These are phyloP conservation scores for Entomortierella chlamydospora DNA, from an alignment of 192 early-diverging fungal species.

Conservation along the genomic window DNA sequence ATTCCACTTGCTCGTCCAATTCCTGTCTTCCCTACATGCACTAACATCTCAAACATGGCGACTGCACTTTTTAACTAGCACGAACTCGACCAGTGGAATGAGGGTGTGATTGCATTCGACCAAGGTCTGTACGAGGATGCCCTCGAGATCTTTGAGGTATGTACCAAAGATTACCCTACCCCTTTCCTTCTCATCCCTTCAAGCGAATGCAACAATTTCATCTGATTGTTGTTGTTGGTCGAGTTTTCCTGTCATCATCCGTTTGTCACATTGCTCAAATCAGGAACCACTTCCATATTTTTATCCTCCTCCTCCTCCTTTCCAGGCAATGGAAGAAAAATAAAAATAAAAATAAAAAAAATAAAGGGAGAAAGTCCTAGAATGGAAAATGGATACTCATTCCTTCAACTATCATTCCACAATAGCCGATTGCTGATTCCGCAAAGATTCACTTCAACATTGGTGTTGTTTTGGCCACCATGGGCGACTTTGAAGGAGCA, in stretches of 20 bases:
- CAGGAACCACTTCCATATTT: neutral
- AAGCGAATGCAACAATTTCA: neutral
- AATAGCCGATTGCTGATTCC: slow-evolving; percentile 83
- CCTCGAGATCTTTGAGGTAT: slow-evolving; percentile 76
- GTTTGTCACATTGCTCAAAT: neutral
- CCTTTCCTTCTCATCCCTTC: neutral
- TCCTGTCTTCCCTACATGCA: too few species aligned
- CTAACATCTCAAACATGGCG: too few species aligned
- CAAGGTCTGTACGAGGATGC: slow-evolving; percentile 75
- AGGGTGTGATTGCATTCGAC: slow-evolving; percentile 83
- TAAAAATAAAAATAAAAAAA: neutral
- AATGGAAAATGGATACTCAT: slow-evolving; percentile 15
- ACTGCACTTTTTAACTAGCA: slow-evolving; percentile 23
- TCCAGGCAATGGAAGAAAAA: neutral
- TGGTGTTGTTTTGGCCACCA: slow-evolving; percentile 81
- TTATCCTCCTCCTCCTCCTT: neutral
- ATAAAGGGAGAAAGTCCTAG: too few species aligned
- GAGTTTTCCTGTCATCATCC: neutral
- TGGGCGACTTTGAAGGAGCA: slow-evolving; percentile 82
- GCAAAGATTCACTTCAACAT: slow-evolving; percentile 98
- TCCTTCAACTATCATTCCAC: slow-evolving; percentile 6
- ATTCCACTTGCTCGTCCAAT: neutral
- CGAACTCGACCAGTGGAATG: slow-evolving; percentile 57
- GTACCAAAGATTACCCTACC: neutral
- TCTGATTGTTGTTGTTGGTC: too few species aligned